These are phyloP conservation scores for Tulasnella sp. DNA, from an alignment of 768 basidiomycete genomes.

Conservation along the genomic window DNA sequence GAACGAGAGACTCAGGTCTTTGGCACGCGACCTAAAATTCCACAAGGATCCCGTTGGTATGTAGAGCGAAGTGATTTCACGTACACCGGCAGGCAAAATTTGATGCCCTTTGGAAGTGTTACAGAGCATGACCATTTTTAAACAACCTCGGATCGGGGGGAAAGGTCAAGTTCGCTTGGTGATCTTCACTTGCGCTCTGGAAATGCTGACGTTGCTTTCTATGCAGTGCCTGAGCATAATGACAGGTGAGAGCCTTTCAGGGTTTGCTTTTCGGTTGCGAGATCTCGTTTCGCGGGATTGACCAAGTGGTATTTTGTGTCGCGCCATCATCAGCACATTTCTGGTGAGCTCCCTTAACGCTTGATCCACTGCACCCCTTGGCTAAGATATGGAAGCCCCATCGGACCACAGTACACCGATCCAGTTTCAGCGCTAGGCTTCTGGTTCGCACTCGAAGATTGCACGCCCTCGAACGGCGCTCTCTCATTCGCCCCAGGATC, in stretches of 20 bases:
- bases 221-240: constrained; percentile 75
- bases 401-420: constrained; percentile 59
- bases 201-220: neutral
- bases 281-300: neutral
- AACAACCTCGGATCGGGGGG: constrained; percentile 87
- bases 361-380: neutral
- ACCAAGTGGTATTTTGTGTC: neutral
- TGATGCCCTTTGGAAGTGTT: constrained; percentile 39
- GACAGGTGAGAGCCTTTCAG: constrained; percentile 67
- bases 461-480: constrained; percentile 72
- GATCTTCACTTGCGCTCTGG: neutral
- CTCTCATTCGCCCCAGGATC: constrained; percentile 86
- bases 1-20: constrained; percentile 52
- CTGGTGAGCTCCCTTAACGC: constrained; percentile 36
- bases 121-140: constrained; percentile 93
- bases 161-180: constrained; percentile 45
- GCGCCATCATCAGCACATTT: constrained; percentile 47
- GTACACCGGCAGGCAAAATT: neutral
- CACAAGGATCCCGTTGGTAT: constrained; percentile 76
- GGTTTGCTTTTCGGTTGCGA: no score
- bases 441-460: constrained; percentile 91
- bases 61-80: constrained; percentile 20
- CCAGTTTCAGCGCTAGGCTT: constrained; percentile 89
- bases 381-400: constrained; percentile 9
- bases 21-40: constrained; percentile 70